Evolutionary conservation across 139 green algal genomes (phyloP), one percentile per base, ranked within the genome.

Genomic region (Auxenochlorella pyrenoidosa): DNA sequence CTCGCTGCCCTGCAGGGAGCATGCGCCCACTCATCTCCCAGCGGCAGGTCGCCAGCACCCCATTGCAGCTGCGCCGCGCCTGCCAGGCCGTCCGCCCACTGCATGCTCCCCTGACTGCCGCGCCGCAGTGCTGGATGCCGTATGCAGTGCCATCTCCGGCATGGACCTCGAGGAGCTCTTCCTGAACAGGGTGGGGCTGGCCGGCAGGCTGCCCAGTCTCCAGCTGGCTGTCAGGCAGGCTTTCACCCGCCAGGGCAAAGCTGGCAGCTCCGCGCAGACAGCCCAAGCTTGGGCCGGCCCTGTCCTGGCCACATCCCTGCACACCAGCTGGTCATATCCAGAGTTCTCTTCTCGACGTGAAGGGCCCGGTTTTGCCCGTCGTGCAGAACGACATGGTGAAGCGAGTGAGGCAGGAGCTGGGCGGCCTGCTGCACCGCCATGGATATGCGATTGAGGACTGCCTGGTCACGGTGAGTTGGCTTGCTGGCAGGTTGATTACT

Each of bases 41-140:
- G 28, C 63, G 12, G n/a, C n/a, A n/a, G n/a, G n/a, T n/a, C n/a
- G n/a, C n/a, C n/a, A n/a, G n/a, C n/a, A n/a, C n/a, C n/a, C n/a
- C n/a, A n/a, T n/a, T n/a, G n/a, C n/a, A n/a, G n/a, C n/a, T n/a
- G n/a, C n/a, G n/a, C n/a, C n/a, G n/a, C n/a, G n/a, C n/a, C n/a
- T n/a, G n/a, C n/a, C n/a, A n/a, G n/a, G n/a, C n/a, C n/a, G n/a
- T n/a, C n/a, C n/a, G n/a, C n/a, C n/a, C n/a, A n/a, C 19, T 54
- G 30, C 41, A 6, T 22, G 2, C 47, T 40, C 5, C 18, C 6
- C 80, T 24, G 10, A 24, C 28, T 77, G 6, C 63, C 30, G 22
- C 63, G 1, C 10, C 65, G 82, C 82, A 86, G 82, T 86, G 66
- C 82, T 86, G 66, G 82, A 86, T 40, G 82, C 82, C 8, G 32